Evolutionary conservation across 2,329 filamentous ascomycete genomes (phyloP).

Genomic region (Pseudogymnoascus sp.): DNA sequence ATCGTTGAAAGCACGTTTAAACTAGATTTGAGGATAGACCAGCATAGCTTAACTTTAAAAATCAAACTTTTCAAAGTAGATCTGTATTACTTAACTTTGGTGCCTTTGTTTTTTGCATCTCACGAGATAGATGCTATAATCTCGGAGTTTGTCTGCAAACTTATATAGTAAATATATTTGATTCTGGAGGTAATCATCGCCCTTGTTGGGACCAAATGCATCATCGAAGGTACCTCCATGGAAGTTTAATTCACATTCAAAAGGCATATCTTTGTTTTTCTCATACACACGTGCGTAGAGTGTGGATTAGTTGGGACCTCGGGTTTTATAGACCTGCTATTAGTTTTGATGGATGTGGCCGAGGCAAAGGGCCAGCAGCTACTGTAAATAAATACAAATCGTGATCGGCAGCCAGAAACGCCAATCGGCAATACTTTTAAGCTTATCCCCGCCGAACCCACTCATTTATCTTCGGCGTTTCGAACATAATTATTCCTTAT

Average conservation of each 20-base stretch:
- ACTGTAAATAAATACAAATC: background rate
- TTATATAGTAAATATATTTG: background rate
- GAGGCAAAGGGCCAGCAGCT: background rate
- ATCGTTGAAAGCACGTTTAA: background rate
- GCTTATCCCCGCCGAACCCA: background rate
- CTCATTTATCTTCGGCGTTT: constrained; percentile 6
- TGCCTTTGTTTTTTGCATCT: background rate
- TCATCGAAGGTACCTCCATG: background rate
- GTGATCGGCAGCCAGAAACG: background rate
- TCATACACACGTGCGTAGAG: too few species aligned
- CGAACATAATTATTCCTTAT: constrained; percentile 3
- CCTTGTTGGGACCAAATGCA: background rate
- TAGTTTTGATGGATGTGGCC: background rate
- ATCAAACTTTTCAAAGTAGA: background rate
- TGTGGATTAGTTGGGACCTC: background rate
- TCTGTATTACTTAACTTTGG: background rate
- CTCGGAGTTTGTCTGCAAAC: background rate
- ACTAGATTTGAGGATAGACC: background rate
- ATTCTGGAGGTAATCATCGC: background rate
- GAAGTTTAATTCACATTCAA: background rate
- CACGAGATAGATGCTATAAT: background rate
- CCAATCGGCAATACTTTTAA: constrained; percentile 1
- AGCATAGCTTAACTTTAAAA: background rate
- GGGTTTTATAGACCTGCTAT: background rate
- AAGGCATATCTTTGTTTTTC: background rate